Conservation (phyloP, 495 filamentous ascomycete species). For the Penicillium salamii region DNA sequence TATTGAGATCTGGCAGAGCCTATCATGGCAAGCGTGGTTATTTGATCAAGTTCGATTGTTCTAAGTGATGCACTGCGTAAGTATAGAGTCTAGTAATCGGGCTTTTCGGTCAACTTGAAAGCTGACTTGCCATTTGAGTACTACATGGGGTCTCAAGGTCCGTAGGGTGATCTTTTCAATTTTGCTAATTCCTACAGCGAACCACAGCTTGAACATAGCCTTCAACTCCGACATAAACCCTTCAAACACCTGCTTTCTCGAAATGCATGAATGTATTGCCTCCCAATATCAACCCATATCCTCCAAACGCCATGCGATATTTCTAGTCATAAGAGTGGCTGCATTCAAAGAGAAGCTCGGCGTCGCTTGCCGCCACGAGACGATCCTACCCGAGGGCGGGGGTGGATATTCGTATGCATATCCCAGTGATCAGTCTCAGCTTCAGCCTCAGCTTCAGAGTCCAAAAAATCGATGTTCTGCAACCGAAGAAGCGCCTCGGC, state of each 20-base stretch:
- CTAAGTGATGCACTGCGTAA: not conserved
- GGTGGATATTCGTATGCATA: not conserved
- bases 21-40: constrained; percentile 8
- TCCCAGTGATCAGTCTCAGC: constrained; percentile 8
- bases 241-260: not conserved
- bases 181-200: too few species aligned
- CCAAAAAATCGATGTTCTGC: constrained; percentile 42
- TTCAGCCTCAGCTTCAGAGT: constrained; percentile 4
- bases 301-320: not conserved
- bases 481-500: constrained; percentile 56
- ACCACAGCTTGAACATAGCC: not conserved
- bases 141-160: too few species aligned
- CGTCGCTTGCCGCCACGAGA: constrained; percentile 12
- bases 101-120: too few species aligned
- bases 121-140: too few species aligned
- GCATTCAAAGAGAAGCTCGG: constrained; percentile 19
- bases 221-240: not conserved
- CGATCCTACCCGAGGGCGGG: not conserved
- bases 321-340: not conserved
- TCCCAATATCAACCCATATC: not conserved
- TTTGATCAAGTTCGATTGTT: not conserved
- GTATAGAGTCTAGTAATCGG: too few species aligned
- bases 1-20: constrained; percentile 20
- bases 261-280: not conserved
- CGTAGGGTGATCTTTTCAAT: too few species aligned